Conservation (phyloP, 495 filamentous ascomycete species). For the Hypoxylon subgilvum region DNA sequence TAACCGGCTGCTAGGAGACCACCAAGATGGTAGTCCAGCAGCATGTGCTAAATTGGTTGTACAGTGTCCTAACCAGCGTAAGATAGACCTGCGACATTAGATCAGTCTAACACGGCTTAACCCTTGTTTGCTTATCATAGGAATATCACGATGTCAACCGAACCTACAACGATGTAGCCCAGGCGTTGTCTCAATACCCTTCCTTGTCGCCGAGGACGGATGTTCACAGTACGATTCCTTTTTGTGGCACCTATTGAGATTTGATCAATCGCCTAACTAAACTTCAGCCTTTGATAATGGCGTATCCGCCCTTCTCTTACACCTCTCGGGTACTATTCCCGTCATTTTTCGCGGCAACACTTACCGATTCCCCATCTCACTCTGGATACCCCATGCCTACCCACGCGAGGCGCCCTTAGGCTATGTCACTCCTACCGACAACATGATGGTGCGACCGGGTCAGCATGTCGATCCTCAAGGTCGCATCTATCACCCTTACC, state of each 20-base stretch:
- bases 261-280: constrained; percentile 8
- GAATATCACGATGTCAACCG: constrained; percentile 92
- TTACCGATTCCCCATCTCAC: constrained; percentile 86
- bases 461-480: constrained; percentile 97
- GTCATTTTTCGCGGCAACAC: constrained; percentile 84
- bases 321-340: constrained; percentile 84
- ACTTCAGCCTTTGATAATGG: constrained; percentile 88
- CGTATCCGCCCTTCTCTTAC: constrained; percentile 82
- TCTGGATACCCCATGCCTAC: constrained; percentile 97
- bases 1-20: constrained; percentile 16
- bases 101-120: background rate
- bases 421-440: constrained; percentile 86
- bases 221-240: constrained; percentile 78
- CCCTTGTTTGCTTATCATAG: constrained; percentile 58
- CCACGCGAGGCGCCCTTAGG: constrained; percentile 82
- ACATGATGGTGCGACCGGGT: constrained; percentile 87
- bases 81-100: constrained; percentile 18
- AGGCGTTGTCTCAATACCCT: constrained; percentile 79
- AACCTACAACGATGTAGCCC: constrained; percentile 88
- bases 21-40: constrained; percentile 80
- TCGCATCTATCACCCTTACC: constrained; percentile 92
- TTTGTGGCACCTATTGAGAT: background rate
- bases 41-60: constrained; percentile 91
- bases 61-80: constrained; percentile 85
- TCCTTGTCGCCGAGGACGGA: constrained; percentile 89